These are phyloP conservation scores for Wickerhamomyces chaumierensis DNA, from an alignment of 805 yeast species.

Conservation along the genomic window DNA sequence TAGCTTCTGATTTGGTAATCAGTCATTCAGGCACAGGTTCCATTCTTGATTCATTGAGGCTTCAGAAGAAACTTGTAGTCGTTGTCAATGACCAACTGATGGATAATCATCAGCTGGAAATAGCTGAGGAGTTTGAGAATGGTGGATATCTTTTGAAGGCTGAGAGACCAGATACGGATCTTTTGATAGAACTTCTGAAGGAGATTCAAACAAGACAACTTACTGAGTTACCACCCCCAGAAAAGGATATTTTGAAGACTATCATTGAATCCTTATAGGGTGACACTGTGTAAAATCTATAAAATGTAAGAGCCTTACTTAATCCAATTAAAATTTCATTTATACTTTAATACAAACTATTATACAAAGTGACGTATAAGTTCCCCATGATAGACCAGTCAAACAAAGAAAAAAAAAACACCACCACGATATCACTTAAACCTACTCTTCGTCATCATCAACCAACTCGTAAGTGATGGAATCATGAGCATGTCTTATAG, in stretches of 20 bases:
- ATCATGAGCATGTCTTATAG: constrained; percentile 56
- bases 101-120: constrained; percentile 80
- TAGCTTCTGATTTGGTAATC: constrained; percentile 46
- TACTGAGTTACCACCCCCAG: background rate
- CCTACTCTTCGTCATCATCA: constrained; percentile 18
- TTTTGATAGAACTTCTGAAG: background rate
- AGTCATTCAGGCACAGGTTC: constrained; percentile 95
- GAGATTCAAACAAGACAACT: background rate
- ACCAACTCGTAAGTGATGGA: constrained; percentile 51
- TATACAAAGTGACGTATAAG: too few relatives aligned
- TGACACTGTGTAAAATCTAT: too few relatives aligned
- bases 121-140: constrained; percentile 44
- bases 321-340: too few relatives aligned
- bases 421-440: too few relatives aligned
- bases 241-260: background rate
- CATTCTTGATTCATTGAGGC: constrained; percentile 63
- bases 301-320: too few relatives aligned
- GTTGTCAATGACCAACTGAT: constrained; percentile 63
- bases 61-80: constrained; percentile 47
- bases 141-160: constrained; percentile 20
- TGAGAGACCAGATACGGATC: background rate
- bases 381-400: too few relatives aligned
- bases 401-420: too few relatives aligned
- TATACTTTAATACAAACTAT: too few relatives aligned
- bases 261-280: background rate